Evolutionary conservation across 2,329 filamentous ascomycete species (phyloP).

Genomic region (Arthrobotrys pseudoclavata): DNA sequence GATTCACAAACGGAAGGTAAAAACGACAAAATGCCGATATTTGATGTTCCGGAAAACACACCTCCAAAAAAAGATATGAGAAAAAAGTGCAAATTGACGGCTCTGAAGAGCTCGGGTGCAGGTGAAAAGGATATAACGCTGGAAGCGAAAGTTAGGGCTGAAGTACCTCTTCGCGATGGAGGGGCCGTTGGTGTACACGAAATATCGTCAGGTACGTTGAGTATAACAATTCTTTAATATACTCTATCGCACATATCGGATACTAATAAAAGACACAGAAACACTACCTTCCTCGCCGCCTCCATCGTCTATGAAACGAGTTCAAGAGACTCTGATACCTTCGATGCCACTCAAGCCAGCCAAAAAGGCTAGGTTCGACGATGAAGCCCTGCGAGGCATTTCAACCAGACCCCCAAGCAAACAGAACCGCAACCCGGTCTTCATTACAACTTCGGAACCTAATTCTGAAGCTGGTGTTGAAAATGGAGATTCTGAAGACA

Average conservation of each 20-base stretch:
- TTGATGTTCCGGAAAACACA: slow-evolving; percentile 26
- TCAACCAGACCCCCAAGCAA: slow-evolving; percentile 9
- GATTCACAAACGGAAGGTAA: neutral
- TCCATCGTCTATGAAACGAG: neutral
- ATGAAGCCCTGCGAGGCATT: slow-evolving; percentile 20
- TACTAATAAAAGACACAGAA: slow-evolving; percentile 21
- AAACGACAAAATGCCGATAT: slow-evolving; percentile 6
- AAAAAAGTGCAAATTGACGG: slow-evolving; percentile 20
- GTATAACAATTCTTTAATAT: neutral
- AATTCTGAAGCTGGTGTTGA: neutral
- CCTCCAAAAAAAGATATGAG: slow-evolving; percentile 4
- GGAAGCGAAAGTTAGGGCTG: neutral
- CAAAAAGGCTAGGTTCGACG: slow-evolving; percentile 38
- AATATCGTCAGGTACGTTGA: slow-evolving; percentile 30
- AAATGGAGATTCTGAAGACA: neutral
- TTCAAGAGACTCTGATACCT: neutral
- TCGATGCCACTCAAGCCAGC: slow-evolving; percentile 8
- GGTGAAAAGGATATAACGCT: neutral
- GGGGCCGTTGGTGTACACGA: neutral
- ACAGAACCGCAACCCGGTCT: slow-evolving; percentile 2
- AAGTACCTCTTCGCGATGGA: neutral
- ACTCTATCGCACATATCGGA: neutral
- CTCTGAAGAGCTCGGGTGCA: neutral
- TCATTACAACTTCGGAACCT: slow-evolving; percentile 15
- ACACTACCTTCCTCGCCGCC: slow-evolving; percentile 39